A percentile compares a stretch with the other conserved stretches of the same genome.
These are phyloP conservation scores for Epichloe sp. DNA, from an alignment of 2,329 filamentous ascomycete genomes.

Conservation along the genomic window DNA sequence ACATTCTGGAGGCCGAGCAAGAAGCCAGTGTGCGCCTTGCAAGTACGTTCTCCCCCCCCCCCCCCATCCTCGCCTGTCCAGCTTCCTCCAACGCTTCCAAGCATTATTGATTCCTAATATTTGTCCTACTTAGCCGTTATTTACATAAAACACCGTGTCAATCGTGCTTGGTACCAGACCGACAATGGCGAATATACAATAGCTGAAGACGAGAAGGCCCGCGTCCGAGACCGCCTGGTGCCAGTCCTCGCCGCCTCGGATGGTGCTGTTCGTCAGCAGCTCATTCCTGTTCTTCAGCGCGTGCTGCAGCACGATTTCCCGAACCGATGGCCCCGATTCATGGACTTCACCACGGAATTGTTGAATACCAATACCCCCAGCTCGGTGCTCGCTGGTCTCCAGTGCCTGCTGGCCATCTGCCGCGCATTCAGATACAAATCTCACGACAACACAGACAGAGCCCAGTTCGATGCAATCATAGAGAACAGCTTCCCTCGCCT, in stretches of 20 bases:
- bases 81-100: conserved; percentile 1
- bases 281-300: conserved; percentile 89
- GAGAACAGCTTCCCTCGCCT: conserved; percentile 81
- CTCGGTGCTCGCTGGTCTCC: conserved; percentile 83
- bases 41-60: conserved; percentile 45
- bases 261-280: conserved; percentile 75
- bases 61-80: conserved; percentile 1
- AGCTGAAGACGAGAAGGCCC: conserved; percentile 76
- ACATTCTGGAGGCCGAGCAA: conserved; percentile 81
- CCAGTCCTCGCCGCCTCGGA: conserved; percentile 74
- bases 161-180: conserved; percentile 72
- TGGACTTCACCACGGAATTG: conserved; percentile 82
- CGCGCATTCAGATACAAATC: conserved; percentile 89
- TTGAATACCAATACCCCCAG: conserved; percentile 74
- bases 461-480: conserved; percentile 89
- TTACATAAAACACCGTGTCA: conserved; percentile 96
- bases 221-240: conserved; percentile 77
- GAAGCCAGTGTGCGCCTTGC: conserved; percentile 75
- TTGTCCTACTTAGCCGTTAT: conserved; percentile 56
- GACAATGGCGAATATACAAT: conserved; percentile 65
- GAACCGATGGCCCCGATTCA: conserved; percentile 82
- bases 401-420: conserved; percentile 89
- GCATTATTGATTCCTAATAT: conserved; percentile 8
- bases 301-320: conserved; percentile 95
- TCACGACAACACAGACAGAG: conserved; percentile 59